A percentile compares a stretch with the other conserved stretches of the same genome.
These are phyloP conservation scores for Blastobotrys americana DNA, from an alignment of 805 yeast species.

Conservation along the genomic window DNA sequence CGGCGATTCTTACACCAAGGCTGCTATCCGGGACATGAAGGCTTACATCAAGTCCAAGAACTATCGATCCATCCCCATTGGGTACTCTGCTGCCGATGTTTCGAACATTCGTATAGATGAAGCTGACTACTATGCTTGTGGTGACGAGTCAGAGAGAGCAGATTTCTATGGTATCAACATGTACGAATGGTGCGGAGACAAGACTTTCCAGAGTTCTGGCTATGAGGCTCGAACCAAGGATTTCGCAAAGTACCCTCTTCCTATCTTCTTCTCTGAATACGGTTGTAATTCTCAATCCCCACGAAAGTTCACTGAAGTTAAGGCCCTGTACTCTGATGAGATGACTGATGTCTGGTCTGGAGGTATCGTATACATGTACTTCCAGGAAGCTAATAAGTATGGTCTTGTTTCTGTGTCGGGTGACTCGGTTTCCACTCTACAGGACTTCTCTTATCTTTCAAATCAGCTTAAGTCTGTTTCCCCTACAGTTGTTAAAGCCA, in stretches of 20 bases:
- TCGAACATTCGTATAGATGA: constrained; percentile 66
- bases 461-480: constrained; percentile 45
- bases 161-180: constrained; percentile 81
- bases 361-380: constrained; percentile 89
- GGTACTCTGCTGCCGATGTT: constrained; percentile 90
- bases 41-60: constrained; percentile 56
- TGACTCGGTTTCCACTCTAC: constrained; percentile 47
- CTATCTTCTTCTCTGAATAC: constrained; percentile 80
- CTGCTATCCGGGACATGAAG: constrained; percentile 88
- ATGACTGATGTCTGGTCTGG: constrained; percentile 94
- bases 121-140: constrained; percentile 85
- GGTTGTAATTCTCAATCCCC: constrained; percentile 76
- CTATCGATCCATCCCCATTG: constrained; percentile 82
- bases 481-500: constrained; percentile 42
- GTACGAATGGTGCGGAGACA: constrained; percentile 80
- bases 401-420: constrained; percentile 61
- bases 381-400: constrained; percentile 65
- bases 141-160: constrained; percentile 48
- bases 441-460: constrained; percentile 52
- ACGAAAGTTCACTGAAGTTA: constrained; percentile 70
- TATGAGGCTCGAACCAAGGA: constrained; percentile 65
- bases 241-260: constrained; percentile 65
- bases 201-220: constrained; percentile 52
- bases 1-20: constrained; percentile 92
- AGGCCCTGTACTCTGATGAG: constrained; percentile 52